Evolutionary conservation across 2,329 filamentous ascomycete species (phyloP).

Genomic region (Intubia oerlemansii): DNA sequence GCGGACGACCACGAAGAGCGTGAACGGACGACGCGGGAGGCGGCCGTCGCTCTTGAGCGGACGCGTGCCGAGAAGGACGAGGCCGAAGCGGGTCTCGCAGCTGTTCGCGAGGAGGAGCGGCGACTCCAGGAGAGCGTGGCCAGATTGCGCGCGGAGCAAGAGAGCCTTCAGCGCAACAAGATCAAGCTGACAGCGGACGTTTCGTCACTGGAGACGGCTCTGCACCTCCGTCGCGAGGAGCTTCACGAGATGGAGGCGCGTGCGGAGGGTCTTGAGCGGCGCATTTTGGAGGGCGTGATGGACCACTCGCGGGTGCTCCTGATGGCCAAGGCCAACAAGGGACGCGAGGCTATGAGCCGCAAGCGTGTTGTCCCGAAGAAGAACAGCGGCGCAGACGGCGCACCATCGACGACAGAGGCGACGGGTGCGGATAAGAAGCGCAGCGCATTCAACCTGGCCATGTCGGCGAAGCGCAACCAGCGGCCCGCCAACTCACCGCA

Average conservation of each 20-base stretch:
- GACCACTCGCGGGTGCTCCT: slow-evolving; percentile 87
- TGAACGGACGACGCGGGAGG: slow-evolving; percentile 61
- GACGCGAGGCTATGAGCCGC: slow-evolving; percentile 33
- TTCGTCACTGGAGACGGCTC: slow-evolving; percentile 73
- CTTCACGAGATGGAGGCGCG: slow-evolving; percentile 76
- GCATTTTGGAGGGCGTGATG: slow-evolving; percentile 88
- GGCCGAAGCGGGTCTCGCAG: slow-evolving; percentile 31
- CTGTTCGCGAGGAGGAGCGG: slow-evolving; percentile 25
- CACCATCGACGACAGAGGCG: neutral
- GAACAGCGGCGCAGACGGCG: slow-evolving; percentile 14
- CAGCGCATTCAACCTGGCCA: slow-evolving; percentile 28
- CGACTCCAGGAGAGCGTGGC: slow-evolving; percentile 34
- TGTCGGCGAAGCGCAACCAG: slow-evolving; percentile 28
- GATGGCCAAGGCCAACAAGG: slow-evolving; percentile 41
- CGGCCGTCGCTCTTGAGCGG: slow-evolving; percentile 60
- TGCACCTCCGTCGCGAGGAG: slow-evolving; percentile 76
- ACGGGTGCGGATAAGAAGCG: slow-evolving; percentile 9
- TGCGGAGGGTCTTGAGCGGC: slow-evolving; percentile 72
- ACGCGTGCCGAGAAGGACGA: slow-evolving; percentile 43
- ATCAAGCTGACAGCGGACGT: slow-evolving; percentile 66
- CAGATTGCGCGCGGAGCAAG: slow-evolving; percentile 44
- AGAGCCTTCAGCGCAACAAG: slow-evolving; percentile 58
- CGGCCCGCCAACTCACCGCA: slow-evolving; percentile 21
- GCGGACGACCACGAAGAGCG: slow-evolving; percentile 58
- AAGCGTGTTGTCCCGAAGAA: slow-evolving; percentile 27